Evolutionary conservation across 2,329 filamentous ascomycete genomes (phyloP), one percentile per base, ranked within the genome.

Genomic region (Alternaria gansuensis): DNA sequence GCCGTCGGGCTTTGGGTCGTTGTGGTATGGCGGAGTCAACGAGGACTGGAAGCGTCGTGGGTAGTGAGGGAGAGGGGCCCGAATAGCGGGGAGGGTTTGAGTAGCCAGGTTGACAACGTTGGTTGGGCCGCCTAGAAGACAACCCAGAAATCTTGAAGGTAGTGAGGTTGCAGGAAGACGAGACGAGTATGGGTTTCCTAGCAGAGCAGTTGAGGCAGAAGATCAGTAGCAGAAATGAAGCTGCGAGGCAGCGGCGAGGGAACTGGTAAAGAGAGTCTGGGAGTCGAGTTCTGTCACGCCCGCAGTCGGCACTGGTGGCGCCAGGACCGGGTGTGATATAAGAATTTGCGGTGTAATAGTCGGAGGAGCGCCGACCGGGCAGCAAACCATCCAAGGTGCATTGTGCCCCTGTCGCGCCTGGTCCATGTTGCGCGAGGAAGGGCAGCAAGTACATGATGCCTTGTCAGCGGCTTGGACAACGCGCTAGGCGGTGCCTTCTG

Each of bases 81-180:
- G 70, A 51, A 77, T 57, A 52, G 74, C 70, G 65, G 75, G 74
- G 59, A 77, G 71, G 28, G 71, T 71, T 70, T 76, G 74, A 56
- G 76, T 69, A 73, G 76, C 76, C 76, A 78, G 72, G 48, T 59
- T 77, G 76, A 74, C 66, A 50, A 41, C 26, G 45, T 62, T 23
- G 33, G 48, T 51, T 61, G 69, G 69, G 71, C 66, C 65, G 69
- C 48, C 55, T 17, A n/a, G 52, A 31, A 59, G 68, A 73, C 70
- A 71, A 75, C 72, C 69, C 69, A 64, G 50, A 44, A 55, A 14
- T 51, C 43, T 29, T 39, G 24, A 45, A 53, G 45, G 49, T 28
- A 36, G 56, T 39, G 26, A 44, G 51, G 41, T 37, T 50, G 33
- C 33, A 17, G 41, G 6, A 46, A 26, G 49, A 44, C 31, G 46